These are phyloP conservation scores for Flaveria sonorensis DNA, from an alignment of 129 eudicot genomes.

Conservation along the genomic window DNA sequence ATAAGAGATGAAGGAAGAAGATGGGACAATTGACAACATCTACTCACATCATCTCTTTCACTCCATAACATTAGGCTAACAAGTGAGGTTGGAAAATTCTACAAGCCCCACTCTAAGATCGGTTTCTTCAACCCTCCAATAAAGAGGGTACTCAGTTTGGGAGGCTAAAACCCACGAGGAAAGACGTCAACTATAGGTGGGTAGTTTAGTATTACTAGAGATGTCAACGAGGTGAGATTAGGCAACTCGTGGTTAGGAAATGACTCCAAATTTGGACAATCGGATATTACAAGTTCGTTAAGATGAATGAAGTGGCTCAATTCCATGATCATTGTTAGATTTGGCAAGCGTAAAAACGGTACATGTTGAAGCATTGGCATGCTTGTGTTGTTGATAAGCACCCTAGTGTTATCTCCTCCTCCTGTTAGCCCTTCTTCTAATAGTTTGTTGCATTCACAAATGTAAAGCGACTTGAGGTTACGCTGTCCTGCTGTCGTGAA, in stretches of 20 bases:
- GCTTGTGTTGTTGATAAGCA: background rate
- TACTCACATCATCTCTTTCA: background rate
- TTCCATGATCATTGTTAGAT: background rate
- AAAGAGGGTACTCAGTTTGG: background rate
- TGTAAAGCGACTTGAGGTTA: background rate
- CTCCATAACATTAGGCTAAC: background rate
- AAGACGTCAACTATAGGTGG: constrained; percentile 1
- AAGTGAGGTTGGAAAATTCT: constrained; percentile 26
- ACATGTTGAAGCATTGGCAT: background rate
- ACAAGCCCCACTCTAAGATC: constrained; percentile 18
- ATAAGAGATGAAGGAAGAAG: constrained; percentile 29
- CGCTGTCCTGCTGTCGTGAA: background rate
- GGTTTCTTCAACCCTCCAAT: constrained; percentile 1
- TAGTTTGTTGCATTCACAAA: background rate
- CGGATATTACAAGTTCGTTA: background rate
- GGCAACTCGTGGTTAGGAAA: background rate
- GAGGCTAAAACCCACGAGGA: constrained; percentile 32
- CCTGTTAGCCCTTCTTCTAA: background rate
- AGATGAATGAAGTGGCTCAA: background rate
- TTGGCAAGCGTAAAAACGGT: background rate
- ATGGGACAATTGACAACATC: background rate
- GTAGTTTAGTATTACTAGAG: background rate
- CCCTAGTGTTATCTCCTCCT: background rate
- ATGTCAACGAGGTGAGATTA: background rate
- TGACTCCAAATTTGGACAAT: background rate